These are phyloP conservation scores for Emergomyces orientalis DNA, from an alignment of 2,329 filamentous ascomycete genomes.

Conservation along the genomic window DNA sequence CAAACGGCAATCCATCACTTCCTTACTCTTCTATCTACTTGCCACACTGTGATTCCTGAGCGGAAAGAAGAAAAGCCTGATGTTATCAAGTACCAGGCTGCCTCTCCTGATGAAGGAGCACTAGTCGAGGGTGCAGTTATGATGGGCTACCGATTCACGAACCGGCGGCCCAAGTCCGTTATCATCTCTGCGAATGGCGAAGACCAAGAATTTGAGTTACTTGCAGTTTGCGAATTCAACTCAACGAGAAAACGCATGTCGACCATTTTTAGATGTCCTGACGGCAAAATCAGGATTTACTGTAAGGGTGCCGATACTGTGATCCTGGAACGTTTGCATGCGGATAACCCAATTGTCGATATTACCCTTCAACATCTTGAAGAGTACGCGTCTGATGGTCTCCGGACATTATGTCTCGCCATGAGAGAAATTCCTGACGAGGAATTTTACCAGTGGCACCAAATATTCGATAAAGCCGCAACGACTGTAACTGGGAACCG, in stretches of 20 bases:
- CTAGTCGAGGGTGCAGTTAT: slow-evolving; percentile 80
- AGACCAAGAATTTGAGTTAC: slow-evolving; percentile 73
- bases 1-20: slow-evolving; percentile 68
- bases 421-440: slow-evolving; percentile 87
- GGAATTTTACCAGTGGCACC: slow-evolving; percentile 79
- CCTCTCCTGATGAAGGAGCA: slow-evolving; percentile 95
- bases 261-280: slow-evolving; percentile 89
- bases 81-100: slow-evolving; percentile 93
- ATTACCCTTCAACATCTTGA: slow-evolving; percentile 90
- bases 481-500: slow-evolving; percentile 89
- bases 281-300: slow-evolving; percentile 88
- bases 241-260: slow-evolving; percentile 97
- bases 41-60: slow-evolving; percentile 96
- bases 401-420: slow-evolving; percentile 87
- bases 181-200: slow-evolving; percentile 67
- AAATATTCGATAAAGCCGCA: slow-evolving; percentile 75
- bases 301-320: slow-evolving; percentile 97
- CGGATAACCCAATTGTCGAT: slow-evolving; percentile 79
- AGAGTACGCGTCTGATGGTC: slow-evolving; percentile 92
- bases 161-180: slow-evolving; percentile 80
- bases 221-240: slow-evolving; percentile 99
- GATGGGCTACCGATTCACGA: slow-evolving; percentile 82
- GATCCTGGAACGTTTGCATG: slow-evolving; percentile 79
- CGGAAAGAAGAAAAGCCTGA: slow-evolving; percentile 65
- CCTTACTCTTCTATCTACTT: slow-evolving; percentile 73